A percentile compares a stretch with the other conserved stretches of the same genome.
phyloP scores from a whole-genome alignment of 1,284 basidiomycete genomes.

The Meira miltonrushii region DNA sequence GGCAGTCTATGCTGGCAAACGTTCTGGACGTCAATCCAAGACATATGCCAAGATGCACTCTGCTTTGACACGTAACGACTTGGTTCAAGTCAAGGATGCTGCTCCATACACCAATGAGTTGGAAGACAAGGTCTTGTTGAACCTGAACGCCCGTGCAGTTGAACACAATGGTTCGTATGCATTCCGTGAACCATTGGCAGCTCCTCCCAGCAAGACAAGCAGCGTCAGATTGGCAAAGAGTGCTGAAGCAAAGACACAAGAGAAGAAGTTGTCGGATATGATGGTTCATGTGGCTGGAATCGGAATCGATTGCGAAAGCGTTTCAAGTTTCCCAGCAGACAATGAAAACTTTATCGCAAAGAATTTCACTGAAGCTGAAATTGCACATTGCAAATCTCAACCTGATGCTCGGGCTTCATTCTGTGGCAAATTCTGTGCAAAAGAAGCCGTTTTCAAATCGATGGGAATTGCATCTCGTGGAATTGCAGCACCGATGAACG shows the following conservation, averaged over 20 bases:
- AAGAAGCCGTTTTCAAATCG: slow-evolving; percentile 98
- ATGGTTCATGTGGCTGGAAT: slow-evolving; percentile 68
- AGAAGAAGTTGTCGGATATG: slow-evolving; percentile 30
- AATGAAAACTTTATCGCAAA: slow-evolving; percentile 82
- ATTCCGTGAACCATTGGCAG: slow-evolving; percentile 38
- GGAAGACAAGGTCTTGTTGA: slow-evolving; percentile 81
- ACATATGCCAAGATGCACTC: slow-evolving; percentile 48
- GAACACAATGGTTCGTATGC: slow-evolving; percentile 38
- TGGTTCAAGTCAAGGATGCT: slow-evolving; percentile 86
- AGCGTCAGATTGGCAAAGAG: slow-evolving; percentile 23
- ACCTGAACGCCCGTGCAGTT: slow-evolving; percentile 72
- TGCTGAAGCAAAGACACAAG: slow-evolving; percentile 28
- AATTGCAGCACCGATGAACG: slow-evolving; percentile 84
- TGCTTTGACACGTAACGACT: slow-evolving; percentile 40
- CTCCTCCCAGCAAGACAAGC: slow-evolving; percentile 18
- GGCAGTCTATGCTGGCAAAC: slow-evolving; percentile 63
- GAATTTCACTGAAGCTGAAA: slow-evolving; percentile 89
- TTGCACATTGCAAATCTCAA: slow-evolving; percentile 78
- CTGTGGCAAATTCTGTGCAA: slow-evolving; percentile 92
- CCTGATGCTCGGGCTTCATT: slow-evolving; percentile 83
- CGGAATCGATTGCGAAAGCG: slow-evolving; percentile 66
- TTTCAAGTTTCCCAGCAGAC: slow-evolving; percentile 81
- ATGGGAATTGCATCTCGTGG: slow-evolving; percentile 84
- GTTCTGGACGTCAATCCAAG: slow-evolving; percentile 34
- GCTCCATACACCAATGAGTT: slow-evolving; percentile 85